Conservation (phyloP, 176 grass and related monocot genomes). For the Oryza rufipogon region DNA sequence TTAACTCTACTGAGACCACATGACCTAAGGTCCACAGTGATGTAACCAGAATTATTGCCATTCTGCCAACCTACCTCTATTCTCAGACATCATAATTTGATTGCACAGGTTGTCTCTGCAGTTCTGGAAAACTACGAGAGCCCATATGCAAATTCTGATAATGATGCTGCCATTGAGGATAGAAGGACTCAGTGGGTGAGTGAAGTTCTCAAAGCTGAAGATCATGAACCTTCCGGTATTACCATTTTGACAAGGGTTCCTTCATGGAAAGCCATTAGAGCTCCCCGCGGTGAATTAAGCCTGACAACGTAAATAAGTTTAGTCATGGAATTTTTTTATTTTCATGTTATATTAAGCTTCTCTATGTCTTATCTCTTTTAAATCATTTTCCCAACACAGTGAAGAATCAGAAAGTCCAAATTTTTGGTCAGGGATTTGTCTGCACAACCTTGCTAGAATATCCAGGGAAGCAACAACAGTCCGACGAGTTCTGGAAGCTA, state of each 20-base stretch:
- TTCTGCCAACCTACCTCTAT: not conserved
- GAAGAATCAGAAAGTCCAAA: slow-evolving; percentile 77
- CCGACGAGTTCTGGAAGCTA: slow-evolving; percentile 83
- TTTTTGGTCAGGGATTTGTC: slow-evolving; percentile 95
- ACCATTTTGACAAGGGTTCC: slow-evolving; percentile 65
- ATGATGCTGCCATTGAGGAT: slow-evolving; percentile 44
- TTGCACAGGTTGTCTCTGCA: slow-evolving; percentile 81
- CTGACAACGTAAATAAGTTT: slow-evolving; percentile 58
- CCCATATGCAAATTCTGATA: slow-evolving; percentile 65
- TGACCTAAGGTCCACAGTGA: not conserved
- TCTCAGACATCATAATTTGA: slow-evolving; percentile 28
- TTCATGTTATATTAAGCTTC: slow-evolving; percentile 18
- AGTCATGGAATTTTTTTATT: slow-evolving; percentile 6
- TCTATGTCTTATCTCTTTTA: slow-evolving; percentile 46
- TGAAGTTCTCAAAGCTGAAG: slow-evolving; percentile 76
- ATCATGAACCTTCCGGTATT: slow-evolving; percentile 48
- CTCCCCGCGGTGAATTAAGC: slow-evolving; percentile 45
- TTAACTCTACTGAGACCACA: slow-evolving; percentile 3
- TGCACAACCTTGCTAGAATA: slow-evolving; percentile 98
- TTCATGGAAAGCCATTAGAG: slow-evolving; percentile 86
- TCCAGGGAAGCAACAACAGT: slow-evolving; percentile 88
- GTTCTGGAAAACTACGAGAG: slow-evolving; percentile 89
- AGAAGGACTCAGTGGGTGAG: slow-evolving; percentile 56
- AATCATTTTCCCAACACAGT: slow-evolving; percentile 52
- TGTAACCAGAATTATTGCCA: slow-evolving; percentile 14